Base-by-base conservation (phyloP, 1,139 yeast genomes). In the Lodderomyces theae region DNA sequence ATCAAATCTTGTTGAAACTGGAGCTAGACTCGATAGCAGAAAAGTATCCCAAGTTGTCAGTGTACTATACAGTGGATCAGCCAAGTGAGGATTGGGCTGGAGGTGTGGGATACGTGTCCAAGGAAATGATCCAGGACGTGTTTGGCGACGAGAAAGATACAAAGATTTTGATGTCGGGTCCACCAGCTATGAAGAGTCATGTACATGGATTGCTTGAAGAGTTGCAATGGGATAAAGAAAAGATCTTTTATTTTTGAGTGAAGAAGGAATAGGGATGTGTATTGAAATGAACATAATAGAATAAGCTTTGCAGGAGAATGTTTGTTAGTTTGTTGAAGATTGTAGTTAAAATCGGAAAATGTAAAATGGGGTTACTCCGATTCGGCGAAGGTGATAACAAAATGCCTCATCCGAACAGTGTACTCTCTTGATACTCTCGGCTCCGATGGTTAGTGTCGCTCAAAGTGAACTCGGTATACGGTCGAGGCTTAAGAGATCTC, bases 111-210 rank as follows among this genome's bases (percentile, higher is more conserved):
- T 72, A 64, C 39, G 76, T 85, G 28, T 70, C 82, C 15, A 72
- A 72, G 51, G 84, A 81, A 39, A 66, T 79, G 68, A 66, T 82
- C 51, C 53, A 65, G 61, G 70, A 42, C 65, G 77, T 50, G 58
- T 82, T 51, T 87, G 88, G 15, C 87, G 88, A 16, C 47, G 50
- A 17, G 26, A 33, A 40, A 17, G 76, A 73, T 12, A 71, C 76
- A 44, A 75, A 80, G 51, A 66, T 85, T 34, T 71, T 83, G 45
- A 70, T 85, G 37, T 84, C 90, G 64, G 94, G 94, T n/a, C 90
- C 90, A 18, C 79, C 80, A 45, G 82, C 72, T 35, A 78, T 85
- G 86, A 82, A 80, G 54, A 71, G 70, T 46, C 54, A 61, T 35
- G 66, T 82, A 44, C 60, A 77, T 18, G 68, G 67, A 30, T 65